Conservation (phyloP, 2,329 filamentous ascomycete species). For the Chalaropsis thielavioides region DNA sequence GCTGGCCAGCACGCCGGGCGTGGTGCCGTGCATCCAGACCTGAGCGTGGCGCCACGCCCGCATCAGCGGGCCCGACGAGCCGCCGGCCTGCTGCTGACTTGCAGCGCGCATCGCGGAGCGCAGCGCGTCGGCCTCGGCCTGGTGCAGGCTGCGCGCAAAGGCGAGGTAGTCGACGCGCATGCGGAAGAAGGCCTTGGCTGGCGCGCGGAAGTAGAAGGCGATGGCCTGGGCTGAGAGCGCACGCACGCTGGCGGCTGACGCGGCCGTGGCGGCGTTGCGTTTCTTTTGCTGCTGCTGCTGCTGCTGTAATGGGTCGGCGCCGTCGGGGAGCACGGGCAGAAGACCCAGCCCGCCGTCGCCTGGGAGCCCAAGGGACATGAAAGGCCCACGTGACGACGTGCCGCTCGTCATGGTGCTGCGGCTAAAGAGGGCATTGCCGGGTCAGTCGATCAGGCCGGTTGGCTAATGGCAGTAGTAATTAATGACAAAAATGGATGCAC, state of each 20-base stretch:
- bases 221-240: constrained; percentile 72
- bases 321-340: constrained; percentile 27
- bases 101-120: constrained; percentile 21
- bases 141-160: constrained; percentile 32
- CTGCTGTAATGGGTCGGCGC: constrained; percentile 32
- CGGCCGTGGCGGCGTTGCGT: constrained; percentile 46
- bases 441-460: neutral
- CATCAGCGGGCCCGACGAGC: neutral
- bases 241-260: constrained; percentile 73
- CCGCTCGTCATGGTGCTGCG: constrained; percentile 3
- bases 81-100: neutral
- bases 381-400: neutral
- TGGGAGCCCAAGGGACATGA: neutral
- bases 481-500: neutral
- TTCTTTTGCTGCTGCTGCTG: constrained; percentile 2
- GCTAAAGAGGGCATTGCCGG: neutral
- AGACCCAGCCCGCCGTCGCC: constrained; percentile 32
- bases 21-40: constrained; percentile 46
- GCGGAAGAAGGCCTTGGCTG: constrained; percentile 84
- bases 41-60: constrained; percentile 26
- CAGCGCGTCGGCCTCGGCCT: constrained; percentile 20
- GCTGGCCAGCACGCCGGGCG: constrained; percentile 52
- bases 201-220: constrained; percentile 82
- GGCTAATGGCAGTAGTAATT: neutral
- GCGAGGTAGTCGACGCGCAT: constrained; percentile 72